These are phyloP conservation scores for Alopecurus myosuroides DNA, from an alignment of 176 grass and related monocot species.

Conservation along the genomic window DNA sequence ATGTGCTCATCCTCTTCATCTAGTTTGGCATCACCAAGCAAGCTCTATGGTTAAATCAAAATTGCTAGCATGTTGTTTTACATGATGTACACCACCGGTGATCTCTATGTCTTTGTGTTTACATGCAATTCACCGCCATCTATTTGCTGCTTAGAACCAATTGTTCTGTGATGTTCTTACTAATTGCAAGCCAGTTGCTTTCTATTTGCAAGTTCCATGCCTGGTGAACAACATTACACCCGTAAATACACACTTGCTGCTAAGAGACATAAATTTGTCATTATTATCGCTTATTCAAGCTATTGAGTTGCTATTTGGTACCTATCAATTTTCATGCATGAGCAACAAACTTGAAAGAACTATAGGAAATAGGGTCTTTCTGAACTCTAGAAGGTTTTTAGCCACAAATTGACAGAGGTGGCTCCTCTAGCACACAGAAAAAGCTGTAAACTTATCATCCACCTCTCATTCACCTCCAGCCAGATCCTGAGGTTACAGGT, in stretches of 20 bases:
- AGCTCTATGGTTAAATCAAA: conserved; percentile 5
- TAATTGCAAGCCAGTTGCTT: background rate
- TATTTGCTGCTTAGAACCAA: background rate
- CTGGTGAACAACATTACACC: background rate
- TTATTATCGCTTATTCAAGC: background rate
- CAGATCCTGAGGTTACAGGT: background rate
- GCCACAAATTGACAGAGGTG: background rate
- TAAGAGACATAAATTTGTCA: background rate
- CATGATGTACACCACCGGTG: background rate
- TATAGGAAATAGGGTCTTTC: background rate
- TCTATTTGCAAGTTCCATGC: background rate
- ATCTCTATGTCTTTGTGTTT: conserved; percentile 11
- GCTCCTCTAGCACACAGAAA: background rate
- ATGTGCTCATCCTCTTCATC: conserved; percentile 25
- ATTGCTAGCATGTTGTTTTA: conserved; percentile 5
- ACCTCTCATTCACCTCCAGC: background rate
- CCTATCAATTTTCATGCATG: background rate
- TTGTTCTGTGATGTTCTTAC: conserved; percentile 7
- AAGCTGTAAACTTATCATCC: background rate
- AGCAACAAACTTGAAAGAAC: background rate
- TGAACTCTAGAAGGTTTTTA: background rate
- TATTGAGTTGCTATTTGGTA: background rate
- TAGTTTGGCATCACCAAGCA: background rate
- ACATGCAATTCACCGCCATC: conserved; percentile 7
- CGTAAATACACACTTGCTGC: background rate